These are phyloP conservation scores for Phytopythium boreale DNA, from an alignment of 352 stramenopile species.

Conservation along the genomic window DNA sequence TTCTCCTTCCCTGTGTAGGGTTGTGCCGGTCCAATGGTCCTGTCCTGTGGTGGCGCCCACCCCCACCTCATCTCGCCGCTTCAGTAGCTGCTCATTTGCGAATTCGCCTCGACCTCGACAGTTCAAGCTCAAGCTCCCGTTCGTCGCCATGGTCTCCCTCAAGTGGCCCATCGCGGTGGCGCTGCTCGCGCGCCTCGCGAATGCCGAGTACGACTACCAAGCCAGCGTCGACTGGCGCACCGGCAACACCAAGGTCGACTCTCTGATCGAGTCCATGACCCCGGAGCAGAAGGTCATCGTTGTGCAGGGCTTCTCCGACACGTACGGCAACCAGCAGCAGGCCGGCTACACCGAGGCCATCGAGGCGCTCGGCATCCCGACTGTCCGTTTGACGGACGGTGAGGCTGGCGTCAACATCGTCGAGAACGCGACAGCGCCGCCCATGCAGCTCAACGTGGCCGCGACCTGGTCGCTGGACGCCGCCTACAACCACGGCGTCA, in stretches of 20 bases:
- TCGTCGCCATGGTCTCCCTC: constrained; percentile 19
- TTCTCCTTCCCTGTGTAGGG: not conserved
- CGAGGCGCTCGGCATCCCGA: constrained; percentile 21
- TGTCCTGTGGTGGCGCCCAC: not conserved
- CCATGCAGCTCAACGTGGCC: constrained; percentile 26
- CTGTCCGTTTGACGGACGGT: constrained; percentile 21
- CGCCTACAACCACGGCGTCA: constrained; percentile 27
- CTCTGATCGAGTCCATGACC: constrained; percentile 20
- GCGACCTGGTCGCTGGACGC: constrained; percentile 23
- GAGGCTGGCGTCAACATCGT: constrained; percentile 31
- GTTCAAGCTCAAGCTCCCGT: not conserved
- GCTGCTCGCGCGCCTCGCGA: constrained; percentile 15
- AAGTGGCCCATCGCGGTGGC: constrained; percentile 24
- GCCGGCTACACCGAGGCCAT: constrained; percentile 23
- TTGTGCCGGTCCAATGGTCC: not conserved
- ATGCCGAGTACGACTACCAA: constrained; percentile 17
- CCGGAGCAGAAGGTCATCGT: constrained; percentile 26
- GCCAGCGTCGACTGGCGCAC: constrained; percentile 24
- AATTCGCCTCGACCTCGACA: constrained; percentile 13
- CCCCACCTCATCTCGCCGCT: not conserved
- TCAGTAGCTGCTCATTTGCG: constrained; percentile 12
- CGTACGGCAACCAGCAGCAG: constrained; percentile 24
- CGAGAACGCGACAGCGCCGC: constrained; percentile 20
- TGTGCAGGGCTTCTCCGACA: constrained; percentile 21
- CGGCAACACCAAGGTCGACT: constrained; percentile 29